These are phyloP conservation scores for Cryptomeria japonica DNA, from an alignment of 75 land plant genomes.

Conservation along the genomic window DNA sequence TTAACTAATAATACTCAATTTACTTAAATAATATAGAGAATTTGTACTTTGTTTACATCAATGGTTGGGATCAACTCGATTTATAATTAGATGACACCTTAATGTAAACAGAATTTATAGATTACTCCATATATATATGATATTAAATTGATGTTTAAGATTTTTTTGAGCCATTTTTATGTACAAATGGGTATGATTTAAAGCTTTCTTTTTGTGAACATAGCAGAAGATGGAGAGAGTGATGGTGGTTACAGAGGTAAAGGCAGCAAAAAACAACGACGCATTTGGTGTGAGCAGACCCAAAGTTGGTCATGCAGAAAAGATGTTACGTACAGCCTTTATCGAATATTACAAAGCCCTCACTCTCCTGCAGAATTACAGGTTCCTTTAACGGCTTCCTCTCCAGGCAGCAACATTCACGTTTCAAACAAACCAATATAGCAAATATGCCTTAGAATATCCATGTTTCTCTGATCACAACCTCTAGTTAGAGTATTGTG, in stretches of 20 bases:
- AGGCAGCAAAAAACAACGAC: neutral
- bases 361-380: conserved; percentile 39
- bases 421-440: neutral
- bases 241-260: neutral
- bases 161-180: neutral
- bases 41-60: no score
- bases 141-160: neutral
- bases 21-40: no score
- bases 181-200: neutral
- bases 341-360: conserved; percentile 44
- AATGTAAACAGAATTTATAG: no score
- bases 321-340: conserved; percentile 34
- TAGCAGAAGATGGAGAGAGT: neutral
- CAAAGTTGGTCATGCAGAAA: conserved; percentile 22
- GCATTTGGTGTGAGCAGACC: conserved; percentile 14
- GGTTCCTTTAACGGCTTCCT: conserved; percentile 18
- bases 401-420: neutral
- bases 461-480: neutral
- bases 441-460: neutral
- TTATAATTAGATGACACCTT: no score
- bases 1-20: no score
- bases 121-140: no score
- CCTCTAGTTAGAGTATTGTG: neutral
- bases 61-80: no score
- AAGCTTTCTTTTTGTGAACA: neutral